These are phyloP conservation scores for Irpex sp. DNA, from an alignment of 1,284 basidiomycete genomes.

Conservation along the genomic window DNA sequence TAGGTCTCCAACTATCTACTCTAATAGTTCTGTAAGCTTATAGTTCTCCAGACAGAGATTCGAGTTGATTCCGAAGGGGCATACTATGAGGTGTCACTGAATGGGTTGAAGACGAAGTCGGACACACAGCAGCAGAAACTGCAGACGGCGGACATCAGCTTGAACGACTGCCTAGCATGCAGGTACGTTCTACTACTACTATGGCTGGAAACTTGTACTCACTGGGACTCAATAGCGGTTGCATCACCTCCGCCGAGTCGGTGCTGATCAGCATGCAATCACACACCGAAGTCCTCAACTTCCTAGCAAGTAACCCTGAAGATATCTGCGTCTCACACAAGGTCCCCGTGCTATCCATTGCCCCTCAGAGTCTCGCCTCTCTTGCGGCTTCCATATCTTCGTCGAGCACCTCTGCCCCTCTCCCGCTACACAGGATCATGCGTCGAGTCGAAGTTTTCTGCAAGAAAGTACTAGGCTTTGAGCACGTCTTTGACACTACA, in stretches of 20 bases:
- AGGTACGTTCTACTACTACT: constrained; percentile 47
- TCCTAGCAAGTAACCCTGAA: constrained; percentile 58
- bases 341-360: constrained; percentile 79
- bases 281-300: constrained; percentile 85
- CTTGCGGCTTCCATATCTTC: constrained; percentile 71
- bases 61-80: constrained; percentile 76
- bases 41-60: constrained; percentile 72
- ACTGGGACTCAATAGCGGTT: constrained; percentile 61
- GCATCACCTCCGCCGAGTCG: constrained; percentile 97
- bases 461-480: constrained; percentile 59
- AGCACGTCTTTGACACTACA: constrained; percentile 87
- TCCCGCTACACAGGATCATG: constrained; percentile 60
- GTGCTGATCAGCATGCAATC: constrained; percentile 97
- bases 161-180: constrained; percentile 94
- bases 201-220: constrained; percentile 8
- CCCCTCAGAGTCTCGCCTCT: constrained; percentile 91
- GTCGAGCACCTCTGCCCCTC: constrained; percentile 36
- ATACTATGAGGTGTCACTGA: constrained; percentile 71
- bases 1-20: constrained; percentile 30
- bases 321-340: constrained; percentile 39
- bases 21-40: constrained; percentile 6
- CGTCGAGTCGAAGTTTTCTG: constrained; percentile 69
- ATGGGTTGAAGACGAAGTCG: constrained; percentile 15
- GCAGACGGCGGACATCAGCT: constrained; percentile 90
- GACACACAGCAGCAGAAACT: constrained; percentile 57